These are phyloP conservation scores for Penicillium manginii DNA, from an alignment of 495 filamentous ascomycete species.

Conservation along the genomic window DNA sequence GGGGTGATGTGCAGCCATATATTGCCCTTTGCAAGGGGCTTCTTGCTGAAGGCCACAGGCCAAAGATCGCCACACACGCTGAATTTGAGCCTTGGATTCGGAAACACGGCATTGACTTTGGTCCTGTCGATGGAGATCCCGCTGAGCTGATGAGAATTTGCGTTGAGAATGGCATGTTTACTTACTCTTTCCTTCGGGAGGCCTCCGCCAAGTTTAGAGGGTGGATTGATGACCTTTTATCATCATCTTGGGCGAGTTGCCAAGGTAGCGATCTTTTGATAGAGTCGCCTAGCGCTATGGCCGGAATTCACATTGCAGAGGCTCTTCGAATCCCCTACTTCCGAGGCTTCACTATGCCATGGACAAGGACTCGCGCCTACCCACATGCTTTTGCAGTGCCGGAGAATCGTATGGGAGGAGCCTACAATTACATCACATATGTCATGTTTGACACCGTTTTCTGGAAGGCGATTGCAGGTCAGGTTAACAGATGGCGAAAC, in stretches of 20 bases:
- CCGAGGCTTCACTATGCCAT: constrained; percentile 98
- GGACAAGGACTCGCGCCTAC: constrained; percentile 94
- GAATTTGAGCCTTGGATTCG: constrained; percentile 91
- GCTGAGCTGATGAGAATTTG: constrained; percentile 94
- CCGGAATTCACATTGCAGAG: constrained; percentile 97
- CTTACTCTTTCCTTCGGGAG: constrained; percentile 84
- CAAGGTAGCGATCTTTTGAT: constrained; percentile 89
- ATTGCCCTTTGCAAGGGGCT: constrained; percentile 94
- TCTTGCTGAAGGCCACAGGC: constrained; percentile 81
- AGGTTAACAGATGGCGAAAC: constrained; percentile 92
- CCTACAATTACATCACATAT: constrained; percentile 94
- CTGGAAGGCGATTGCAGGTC: constrained; percentile 89
- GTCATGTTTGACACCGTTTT: constrained; percentile 97
- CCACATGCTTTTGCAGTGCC: constrained; percentile 97
- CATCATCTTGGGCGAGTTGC: constrained; percentile 83
- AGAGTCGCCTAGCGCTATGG: constrained; percentile 97
- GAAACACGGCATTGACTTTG: constrained; percentile 90
- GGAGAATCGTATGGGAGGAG: constrained; percentile 89
- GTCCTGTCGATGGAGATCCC: constrained; percentile 85
- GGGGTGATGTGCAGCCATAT: constrained; percentile 96
- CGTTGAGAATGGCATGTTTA: constrained; percentile 97
- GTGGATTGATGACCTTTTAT: constrained; percentile 89
- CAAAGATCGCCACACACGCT: constrained; percentile 86
- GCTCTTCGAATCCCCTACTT: constrained; percentile 94
- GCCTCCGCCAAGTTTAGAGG: constrained; percentile 87